phyloP scores from a whole-genome alignment of 1,284 basidiomycete genomes.

The Athelia psychrophila region DNA sequence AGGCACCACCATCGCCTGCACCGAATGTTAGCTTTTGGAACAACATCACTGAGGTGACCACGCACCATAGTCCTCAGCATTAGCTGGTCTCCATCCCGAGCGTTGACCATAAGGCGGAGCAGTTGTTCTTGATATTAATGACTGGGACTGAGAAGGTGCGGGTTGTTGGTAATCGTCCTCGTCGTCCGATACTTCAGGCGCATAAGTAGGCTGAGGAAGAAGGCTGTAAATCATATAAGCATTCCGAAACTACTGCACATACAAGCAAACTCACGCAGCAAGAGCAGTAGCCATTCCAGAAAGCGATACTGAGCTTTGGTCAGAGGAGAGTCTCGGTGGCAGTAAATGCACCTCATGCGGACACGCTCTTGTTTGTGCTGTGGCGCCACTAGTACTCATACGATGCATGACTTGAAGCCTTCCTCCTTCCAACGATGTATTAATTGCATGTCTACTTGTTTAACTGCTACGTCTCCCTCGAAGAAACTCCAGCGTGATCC shows the following conservation, averaged over 20 bases:
- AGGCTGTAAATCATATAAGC: constrained; percentile 33
- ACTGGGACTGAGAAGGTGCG: constrained; percentile 41
- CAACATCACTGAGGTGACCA: not conserved
- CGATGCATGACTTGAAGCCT: too few relatives aligned
- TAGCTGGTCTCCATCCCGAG: constrained; percentile 83
- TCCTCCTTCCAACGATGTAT: too few relatives aligned
- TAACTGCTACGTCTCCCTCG: not conserved
- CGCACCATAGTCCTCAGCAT: constrained; percentile 81
- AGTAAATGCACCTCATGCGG: too few relatives aligned
- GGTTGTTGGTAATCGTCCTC: constrained; percentile 44
- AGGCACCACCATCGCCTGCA: constrained; percentile 88
- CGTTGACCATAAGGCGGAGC: constrained; percentile 86
- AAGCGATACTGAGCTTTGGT: not conserved
- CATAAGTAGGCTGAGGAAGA: constrained; percentile 67
- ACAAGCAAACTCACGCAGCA: constrained; percentile 28
- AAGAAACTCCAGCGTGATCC: not conserved
- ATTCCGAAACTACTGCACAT: not conserved
- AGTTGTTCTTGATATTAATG: constrained; percentile 49
- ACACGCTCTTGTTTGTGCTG: too few relatives aligned
- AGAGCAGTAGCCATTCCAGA: constrained; percentile 31
- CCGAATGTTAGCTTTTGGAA: not conserved
- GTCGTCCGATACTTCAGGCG: constrained; percentile 52
- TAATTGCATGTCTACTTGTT: not conserved
- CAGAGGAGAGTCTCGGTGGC: not conserved
- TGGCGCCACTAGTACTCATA: too few relatives aligned